phyloP scores from a whole-genome alignment of 106 monocot genomes.

The Dioscorea alata region DNA sequence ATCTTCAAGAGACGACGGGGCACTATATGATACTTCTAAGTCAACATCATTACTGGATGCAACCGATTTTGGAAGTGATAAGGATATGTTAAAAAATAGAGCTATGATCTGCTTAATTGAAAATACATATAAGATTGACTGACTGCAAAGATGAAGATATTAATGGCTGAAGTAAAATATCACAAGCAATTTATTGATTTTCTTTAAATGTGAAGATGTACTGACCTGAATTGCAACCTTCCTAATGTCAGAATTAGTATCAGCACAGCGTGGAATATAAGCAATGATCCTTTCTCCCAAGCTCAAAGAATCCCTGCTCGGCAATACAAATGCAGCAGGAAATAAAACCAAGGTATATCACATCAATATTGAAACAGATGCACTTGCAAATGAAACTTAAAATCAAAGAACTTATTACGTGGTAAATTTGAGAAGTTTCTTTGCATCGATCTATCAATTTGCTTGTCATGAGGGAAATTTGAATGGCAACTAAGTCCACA shows the following conservation, averaged over 20 bases:
- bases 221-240: conserved; percentile 83
- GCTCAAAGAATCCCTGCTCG: conserved; percentile 83
- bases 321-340: conserved; percentile 90
- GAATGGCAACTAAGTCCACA: conserved; percentile 48
- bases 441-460: conserved; percentile 33
- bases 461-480: conserved; percentile 35
- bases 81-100: conserved; percentile 82
- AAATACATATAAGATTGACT: no score
- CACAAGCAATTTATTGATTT: neutral
- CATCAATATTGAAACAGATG: neutral
- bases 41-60: conserved; percentile 48
- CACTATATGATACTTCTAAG: conserved; percentile 83
- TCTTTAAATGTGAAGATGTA: neutral
- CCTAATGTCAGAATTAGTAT: conserved; percentile 75
- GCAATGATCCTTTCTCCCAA: conserved; percentile 85
- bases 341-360: conserved; percentile 6
- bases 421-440: conserved; percentile 78
- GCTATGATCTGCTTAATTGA: conserved; percentile 53
- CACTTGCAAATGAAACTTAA: neutral
- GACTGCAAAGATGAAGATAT: no score
- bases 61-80: conserved; percentile 77
- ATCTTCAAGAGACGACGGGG: conserved; percentile 85
- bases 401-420: conserved; percentile 40
- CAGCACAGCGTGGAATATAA: conserved; percentile 92
- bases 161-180: no score